Evolutionary conservation across 73 alveolate genomes (phyloP), one percentile per base, ranked within the genome.

Genomic region (Stentor roeselii): DNA sequence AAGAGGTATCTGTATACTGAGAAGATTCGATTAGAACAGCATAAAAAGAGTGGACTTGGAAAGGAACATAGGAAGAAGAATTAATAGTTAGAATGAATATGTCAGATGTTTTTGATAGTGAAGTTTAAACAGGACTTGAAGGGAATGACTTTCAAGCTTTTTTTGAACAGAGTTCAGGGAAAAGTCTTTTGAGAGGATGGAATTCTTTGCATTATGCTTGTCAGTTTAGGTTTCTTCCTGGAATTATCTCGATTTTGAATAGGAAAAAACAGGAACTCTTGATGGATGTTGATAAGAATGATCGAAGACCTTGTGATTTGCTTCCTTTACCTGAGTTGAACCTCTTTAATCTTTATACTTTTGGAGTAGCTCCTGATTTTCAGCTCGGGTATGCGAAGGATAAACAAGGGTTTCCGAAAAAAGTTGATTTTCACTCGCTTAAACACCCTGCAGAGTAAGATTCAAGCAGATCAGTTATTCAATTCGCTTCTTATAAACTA

Each of bases 331-430:
- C n/a, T 34, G 80, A 67, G 34, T 67, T 32, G 11, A 30, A n/a
- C 34, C 41, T 67, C 21, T 21, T 21, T 2, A 21, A 67, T 21
- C 80, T 67, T 67, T 67, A 67, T 32, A 67, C 41, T 32, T 67
- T 36, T 14, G 80, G 80, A 67, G 80, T 32, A 27, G 80, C 42
- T 32, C 37, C 50, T 11, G 80, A 67, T 32, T 67, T 27, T 67
- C 80, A 67, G 34, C 37, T 67, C 1, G 80, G 80, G 14, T 67
- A 67, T 67, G 80, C 80, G 21, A 67, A 67, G 34, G 80, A 67
- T 21, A 67, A 67, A 32, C 80, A 67, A 67, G 14, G 21, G 34
- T 11, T 27, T 40, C 80, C 80, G 27, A 67, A 67, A 67, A 67
- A 67, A 2, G 27, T 67, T 30, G 80, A 67, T 15, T 30, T 67